Conservation (phyloP, 1,284 basidiomycete genomes). For the Cutaneotrichosporon curvatum region DNA sequence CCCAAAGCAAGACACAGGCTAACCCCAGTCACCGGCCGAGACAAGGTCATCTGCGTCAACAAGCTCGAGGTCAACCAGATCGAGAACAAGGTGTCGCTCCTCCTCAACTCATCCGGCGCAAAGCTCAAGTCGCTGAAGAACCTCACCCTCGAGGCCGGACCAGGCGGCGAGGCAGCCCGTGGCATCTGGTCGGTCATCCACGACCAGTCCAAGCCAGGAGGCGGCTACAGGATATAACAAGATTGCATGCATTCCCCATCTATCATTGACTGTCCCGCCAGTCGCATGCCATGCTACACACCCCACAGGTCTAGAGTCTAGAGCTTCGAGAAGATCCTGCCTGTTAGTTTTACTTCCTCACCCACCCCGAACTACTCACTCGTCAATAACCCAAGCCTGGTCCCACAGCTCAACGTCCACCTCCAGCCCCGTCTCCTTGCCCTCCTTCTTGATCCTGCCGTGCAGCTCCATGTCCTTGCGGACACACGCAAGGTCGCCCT, state of each 20-base stretch:
- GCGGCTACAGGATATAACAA: slow-evolving; percentile 39
- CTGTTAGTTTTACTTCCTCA: not conserved
- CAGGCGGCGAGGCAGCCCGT: slow-evolving; percentile 39
- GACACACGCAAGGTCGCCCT: slow-evolving; percentile 58
- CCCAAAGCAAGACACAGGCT: slow-evolving; percentile 1
- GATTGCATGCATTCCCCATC: not conserved
- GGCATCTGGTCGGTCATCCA: slow-evolving; percentile 44
- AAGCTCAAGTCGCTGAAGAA: slow-evolving; percentile 45
- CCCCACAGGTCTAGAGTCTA: not conserved
- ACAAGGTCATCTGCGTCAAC: slow-evolving; percentile 50
- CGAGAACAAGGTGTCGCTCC: slow-evolving; percentile 41
- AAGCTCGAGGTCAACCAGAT: slow-evolving; percentile 43
- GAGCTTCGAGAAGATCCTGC: slow-evolving; percentile 15
- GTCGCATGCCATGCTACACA: no score
- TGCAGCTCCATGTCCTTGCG: slow-evolving; percentile 68
- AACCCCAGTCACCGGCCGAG: slow-evolving; percentile 46
- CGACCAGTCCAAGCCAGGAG: slow-evolving; percentile 28
- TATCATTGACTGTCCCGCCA: not conserved
- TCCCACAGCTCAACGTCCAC: slow-evolving; percentile 74
- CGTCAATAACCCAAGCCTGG: slow-evolving; percentile 90
- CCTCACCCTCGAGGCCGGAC: slow-evolving; percentile 40
- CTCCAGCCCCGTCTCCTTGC: slow-evolving; percentile 57
- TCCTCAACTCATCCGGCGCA: slow-evolving; percentile 43
- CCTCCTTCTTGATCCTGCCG: slow-evolving; percentile 64
- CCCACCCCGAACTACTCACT: slow-evolving; percentile 38